Conservation (phyloP, 768 basidiomycete genomes). For the Leucocoprinus leucothites region DNA sequence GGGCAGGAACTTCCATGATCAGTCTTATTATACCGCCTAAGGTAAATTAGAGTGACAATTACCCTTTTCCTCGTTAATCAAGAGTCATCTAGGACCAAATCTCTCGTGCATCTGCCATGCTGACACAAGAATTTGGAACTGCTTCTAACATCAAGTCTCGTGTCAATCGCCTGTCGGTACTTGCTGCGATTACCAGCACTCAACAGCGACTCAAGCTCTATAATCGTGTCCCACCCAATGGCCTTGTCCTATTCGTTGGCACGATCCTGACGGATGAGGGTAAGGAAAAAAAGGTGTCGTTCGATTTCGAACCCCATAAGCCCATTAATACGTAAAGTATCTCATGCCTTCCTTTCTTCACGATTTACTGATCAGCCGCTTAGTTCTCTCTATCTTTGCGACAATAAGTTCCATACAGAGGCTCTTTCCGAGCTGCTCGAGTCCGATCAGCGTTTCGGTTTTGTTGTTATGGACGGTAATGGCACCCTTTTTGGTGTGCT, state of each 20-base stretch:
- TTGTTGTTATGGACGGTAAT: constrained; percentile 99
- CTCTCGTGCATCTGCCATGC: constrained; percentile 90
- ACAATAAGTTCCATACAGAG: constrained; percentile 99
- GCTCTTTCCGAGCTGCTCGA: constrained; percentile 95
- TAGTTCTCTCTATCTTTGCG: constrained; percentile 96
- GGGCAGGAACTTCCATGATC: constrained; percentile 98
- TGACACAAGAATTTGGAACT: constrained; percentile 97
- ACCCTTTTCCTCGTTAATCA: neutral
- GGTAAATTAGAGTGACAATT: constrained; percentile 33
- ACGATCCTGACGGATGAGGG: constrained; percentile 98
- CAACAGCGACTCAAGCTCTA: constrained; percentile 97
- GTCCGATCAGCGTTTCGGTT: constrained; percentile 96
- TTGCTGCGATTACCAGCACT: constrained; percentile 97
- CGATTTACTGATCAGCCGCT: neutral
- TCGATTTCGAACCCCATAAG: constrained; percentile 98
- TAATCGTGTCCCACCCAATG: constrained; percentile 94
- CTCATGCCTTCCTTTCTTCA: neutral
- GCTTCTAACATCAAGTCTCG: constrained; percentile 99
- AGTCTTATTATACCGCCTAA: constrained; percentile 96
- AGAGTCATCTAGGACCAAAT: constrained; percentile 72
- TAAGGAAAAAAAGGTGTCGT: constrained; percentile 99
- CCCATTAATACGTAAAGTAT: constrained; percentile 91
- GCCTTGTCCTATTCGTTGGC: constrained; percentile 95
- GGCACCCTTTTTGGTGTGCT: constrained; percentile 95
- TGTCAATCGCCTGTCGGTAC: constrained; percentile 94